Evolutionary conservation across 2,329 filamentous ascomycete genomes (phyloP).

Genomic region (Talaromyces pinophilus): DNA sequence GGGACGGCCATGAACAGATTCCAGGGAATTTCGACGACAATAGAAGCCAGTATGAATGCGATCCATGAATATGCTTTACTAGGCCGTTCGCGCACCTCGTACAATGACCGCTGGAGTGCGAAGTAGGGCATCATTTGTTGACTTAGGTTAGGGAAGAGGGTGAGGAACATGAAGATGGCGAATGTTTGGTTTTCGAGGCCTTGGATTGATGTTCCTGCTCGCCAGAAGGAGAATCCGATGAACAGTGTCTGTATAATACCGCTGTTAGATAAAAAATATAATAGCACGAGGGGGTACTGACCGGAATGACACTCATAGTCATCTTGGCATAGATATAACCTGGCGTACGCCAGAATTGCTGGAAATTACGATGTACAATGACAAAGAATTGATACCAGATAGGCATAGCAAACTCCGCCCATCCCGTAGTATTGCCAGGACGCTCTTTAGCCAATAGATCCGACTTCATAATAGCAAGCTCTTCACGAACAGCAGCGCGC

Average conservation of each 20-base stretch:
- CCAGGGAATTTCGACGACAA: conserved; percentile 71
- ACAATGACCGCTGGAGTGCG: conserved; percentile 59
- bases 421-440: conserved; percentile 46
- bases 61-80: conserved; percentile 75
- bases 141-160: conserved; percentile 67
- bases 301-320: conserved; percentile 56
- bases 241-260: conserved; percentile 61
- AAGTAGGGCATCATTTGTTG: conserved; percentile 62
- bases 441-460: conserved; percentile 57
- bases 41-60: conserved; percentile 69
- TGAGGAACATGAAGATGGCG: conserved; percentile 80
- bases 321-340: conserved; percentile 85
- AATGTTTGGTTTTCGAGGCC: conserved; percentile 92
- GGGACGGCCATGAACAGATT: conserved; percentile 60
- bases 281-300: neutral
- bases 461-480: conserved; percentile 56
- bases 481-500: conserved; percentile 57
- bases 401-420: conserved; percentile 78
- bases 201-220: conserved; percentile 71
- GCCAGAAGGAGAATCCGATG: conserved; percentile 81
- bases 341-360: conserved; percentile 90
- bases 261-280: neutral
- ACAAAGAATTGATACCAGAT: conserved; percentile 67
- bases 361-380: conserved; percentile 74
- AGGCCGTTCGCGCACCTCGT: conserved; percentile 62